Base-by-base conservation (phyloP, 1,284 basidiomycete genomes). In the Boletellus dicymbophilus region DNA sequence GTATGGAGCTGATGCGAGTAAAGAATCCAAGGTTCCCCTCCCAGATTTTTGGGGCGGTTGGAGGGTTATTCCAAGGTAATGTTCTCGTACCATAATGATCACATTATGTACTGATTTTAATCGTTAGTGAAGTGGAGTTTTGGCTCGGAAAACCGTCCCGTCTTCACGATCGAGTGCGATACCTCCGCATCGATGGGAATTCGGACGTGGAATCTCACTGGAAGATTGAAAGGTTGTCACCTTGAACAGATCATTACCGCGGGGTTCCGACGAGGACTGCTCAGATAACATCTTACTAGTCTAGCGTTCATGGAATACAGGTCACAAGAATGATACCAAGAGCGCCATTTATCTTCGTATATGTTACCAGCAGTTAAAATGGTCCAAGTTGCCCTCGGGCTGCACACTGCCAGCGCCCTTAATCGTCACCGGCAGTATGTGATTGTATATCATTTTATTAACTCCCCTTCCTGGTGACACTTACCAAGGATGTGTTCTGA, bases 31-130 rank as follows among this genome's bases (percentile, higher is more conserved):
- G 44, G 77, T 98, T 10, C 89, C 92, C 0, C 75, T 89, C 40
- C 97, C 96, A 2, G 87, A 91, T 8, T 92, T 92, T 69, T 99
- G 97, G 97, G 96, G 96, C 51, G 96, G 96, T 3, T 98, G 92
- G 86, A 80, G 95, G 58, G 80, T 99, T 34, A 77, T 98, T 8
- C 97, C 97, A 15, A 81, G 82, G 90, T 95, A 69, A 69, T 18
- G 20, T 25, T 28, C 12, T 11, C 7, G 41, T 41, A 27, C 18
- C 43, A 47, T 21, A 44, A 25, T 6, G 30, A 40, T 34, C 27
- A 10, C 30, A 31, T 30, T 15, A 20, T 18, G 18, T 22, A 20
- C 48, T 58, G 45, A 60, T 40, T 31, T 41, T 27, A 27, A 38
- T 48, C 40, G n/a, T n/a, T n/a, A 83, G 81, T 42, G 81, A 83